A percentile compares a stretch with the other conserved stretches of the same genome.
These are phyloP conservation scores for Pythium oligandrum DNA, from an alignment of 352 stramenopile genomes.

Conservation along the genomic window DNA sequence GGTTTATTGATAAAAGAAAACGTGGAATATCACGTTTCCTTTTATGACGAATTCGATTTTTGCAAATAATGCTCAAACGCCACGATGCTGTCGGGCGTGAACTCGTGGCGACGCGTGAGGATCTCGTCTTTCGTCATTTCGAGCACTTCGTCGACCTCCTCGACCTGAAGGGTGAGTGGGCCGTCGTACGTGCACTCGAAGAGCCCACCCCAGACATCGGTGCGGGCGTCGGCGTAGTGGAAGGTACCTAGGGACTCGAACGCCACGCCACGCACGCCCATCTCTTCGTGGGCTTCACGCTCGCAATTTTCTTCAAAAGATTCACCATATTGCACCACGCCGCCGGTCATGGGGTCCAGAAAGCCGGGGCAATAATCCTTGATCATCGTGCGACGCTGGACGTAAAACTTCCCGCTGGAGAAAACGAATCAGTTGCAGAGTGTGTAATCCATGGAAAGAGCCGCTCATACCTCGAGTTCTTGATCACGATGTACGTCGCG, in stretches of 20 bases:
- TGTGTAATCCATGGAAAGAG: background rate
- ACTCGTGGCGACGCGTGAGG: conserved; percentile 43
- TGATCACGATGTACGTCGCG: conserved; percentile 86
- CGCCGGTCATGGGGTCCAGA: conserved; percentile 78
- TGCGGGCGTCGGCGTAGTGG: conserved; percentile 60
- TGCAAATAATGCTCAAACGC: conserved; percentile 70
- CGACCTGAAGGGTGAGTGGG: conserved; percentile 48
- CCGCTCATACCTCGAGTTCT: conserved; percentile 48
- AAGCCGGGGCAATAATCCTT: conserved; percentile 88
- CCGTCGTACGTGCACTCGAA: conserved; percentile 79
- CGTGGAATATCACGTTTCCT: too few species aligned
- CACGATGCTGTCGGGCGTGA: conserved; percentile 79
- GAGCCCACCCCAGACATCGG: conserved; percentile 66
- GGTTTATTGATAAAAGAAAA: too few species aligned
- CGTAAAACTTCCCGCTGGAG: conserved; percentile 70
- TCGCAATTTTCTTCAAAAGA: conserved; percentile 57
- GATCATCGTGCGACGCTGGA: conserved; percentile 82
- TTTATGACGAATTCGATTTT: too few species aligned
- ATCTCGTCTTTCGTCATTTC: conserved; percentile 73
- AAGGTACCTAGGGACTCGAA: conserved; percentile 57
- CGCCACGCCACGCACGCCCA: conserved; percentile 63
- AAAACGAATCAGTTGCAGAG: background rate
- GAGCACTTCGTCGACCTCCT: conserved; percentile 79
- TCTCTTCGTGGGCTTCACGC: conserved; percentile 79
- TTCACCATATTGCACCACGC: conserved; percentile 77